These are phyloP conservation scores for Arachis stenosperma DNA, from an alignment of 306 rosid species.

Conservation along the genomic window DNA sequence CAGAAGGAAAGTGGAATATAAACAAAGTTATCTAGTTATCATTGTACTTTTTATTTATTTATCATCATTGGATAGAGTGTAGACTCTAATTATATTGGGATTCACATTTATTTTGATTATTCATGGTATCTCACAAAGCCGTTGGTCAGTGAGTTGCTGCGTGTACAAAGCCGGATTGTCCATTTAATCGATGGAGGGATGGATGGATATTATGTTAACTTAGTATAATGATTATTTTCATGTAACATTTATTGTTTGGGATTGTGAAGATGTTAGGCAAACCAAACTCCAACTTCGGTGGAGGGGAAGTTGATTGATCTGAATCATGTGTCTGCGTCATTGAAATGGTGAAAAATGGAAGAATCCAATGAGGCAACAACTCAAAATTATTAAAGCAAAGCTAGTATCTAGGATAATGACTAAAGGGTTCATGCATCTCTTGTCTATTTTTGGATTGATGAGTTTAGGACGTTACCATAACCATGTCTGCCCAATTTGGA, in stretches of 20 bases:
- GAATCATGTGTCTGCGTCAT: slow-evolving; percentile 29
- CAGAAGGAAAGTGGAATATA: not conserved
- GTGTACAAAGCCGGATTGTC: no score
- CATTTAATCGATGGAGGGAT: no score
- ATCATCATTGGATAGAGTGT: no score
- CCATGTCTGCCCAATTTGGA: slow-evolving; percentile 6
- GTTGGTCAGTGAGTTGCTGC: no score
- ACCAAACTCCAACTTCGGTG: not conserved
- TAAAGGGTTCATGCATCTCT: slow-evolving; percentile 31
- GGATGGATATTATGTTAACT: no score
- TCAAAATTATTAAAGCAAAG: not conserved
- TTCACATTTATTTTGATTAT: no score
- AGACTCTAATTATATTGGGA: no score
- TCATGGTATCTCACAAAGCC: no score
- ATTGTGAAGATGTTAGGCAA: slow-evolving; percentile 3
- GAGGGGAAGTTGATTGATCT: not conserved
- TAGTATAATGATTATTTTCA: no score
- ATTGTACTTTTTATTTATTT: no score
- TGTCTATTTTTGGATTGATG: slow-evolving; percentile 17
- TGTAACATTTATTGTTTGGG: no score
- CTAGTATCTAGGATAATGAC: slow-evolving; percentile 28
- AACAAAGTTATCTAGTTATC: no score
- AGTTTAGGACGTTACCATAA: slow-evolving; percentile 23
- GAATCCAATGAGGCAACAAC: slow-evolving; percentile 18
- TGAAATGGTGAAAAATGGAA: slow-evolving; percentile 12